These are phyloP conservation scores for Aaosphaeria arxii DNA, from an alignment of 2,329 filamentous ascomycete species.

Conservation along the genomic window DNA sequence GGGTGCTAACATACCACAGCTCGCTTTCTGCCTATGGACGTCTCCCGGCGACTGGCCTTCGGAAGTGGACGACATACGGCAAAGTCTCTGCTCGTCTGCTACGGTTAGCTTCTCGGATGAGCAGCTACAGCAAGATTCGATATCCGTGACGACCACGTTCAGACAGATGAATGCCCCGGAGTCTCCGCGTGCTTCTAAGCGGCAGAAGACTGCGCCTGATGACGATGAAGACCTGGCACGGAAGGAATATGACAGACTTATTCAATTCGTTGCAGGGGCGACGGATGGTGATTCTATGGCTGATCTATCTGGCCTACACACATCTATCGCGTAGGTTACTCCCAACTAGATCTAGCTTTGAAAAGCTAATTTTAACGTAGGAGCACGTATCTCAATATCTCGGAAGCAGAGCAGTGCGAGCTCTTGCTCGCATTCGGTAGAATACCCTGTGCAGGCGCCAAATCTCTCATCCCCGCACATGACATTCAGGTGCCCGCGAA, in stretches of 20 bases:
- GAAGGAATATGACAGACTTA: constrained; percentile 16
- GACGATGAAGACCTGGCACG: constrained; percentile 9
- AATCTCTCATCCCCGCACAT: constrained; percentile 9
- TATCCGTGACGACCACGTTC: constrained; percentile 13
- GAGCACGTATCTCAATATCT: constrained; percentile 17
- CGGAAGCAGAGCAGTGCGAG: constrained; percentile 18
- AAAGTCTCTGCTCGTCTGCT: constrained; percentile 17
- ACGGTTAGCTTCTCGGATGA: constrained; percentile 17
- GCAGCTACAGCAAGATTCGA: constrained; percentile 19
- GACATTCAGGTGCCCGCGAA: background rate
- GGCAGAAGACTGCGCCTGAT: constrained; percentile 19
- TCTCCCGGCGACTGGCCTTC: constrained; percentile 21
- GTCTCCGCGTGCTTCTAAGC: constrained; percentile 25
- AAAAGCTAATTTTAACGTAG: constrained; percentile 5
- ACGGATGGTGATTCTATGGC: constrained; percentile 16
- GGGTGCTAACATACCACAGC: constrained; percentile 10
- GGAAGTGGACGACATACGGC: constrained; percentile 17
- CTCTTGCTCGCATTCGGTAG: constrained; percentile 25
- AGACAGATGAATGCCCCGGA: constrained; percentile 12
- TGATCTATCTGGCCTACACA: constrained; percentile 19
- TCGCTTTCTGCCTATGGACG: constrained; percentile 34
- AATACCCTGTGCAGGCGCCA: constrained; percentile 32
- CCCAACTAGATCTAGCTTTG: background rate
- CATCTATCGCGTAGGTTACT: constrained; percentile 22
- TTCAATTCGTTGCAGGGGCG: constrained; percentile 20